A percentile compares a stretch with the other conserved stretches of the same genome.
These are phyloP conservation scores for Suillus bovinus DNA, from an alignment of 768 basidiomycete genomes.

Conservation along the genomic window DNA sequence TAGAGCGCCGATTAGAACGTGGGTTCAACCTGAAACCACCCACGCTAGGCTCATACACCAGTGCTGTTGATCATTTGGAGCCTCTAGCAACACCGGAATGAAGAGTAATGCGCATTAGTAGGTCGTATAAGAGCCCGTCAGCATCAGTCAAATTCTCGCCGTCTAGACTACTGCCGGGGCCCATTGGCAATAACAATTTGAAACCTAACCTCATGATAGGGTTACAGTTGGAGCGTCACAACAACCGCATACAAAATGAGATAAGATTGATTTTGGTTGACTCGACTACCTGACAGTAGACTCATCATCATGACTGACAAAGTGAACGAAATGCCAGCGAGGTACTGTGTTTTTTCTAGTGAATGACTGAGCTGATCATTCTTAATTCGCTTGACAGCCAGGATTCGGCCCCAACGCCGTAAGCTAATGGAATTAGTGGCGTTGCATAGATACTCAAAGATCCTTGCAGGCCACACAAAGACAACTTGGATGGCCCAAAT, in stretches of 20 bases:
- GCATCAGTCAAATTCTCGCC: not conserved
- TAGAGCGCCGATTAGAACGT: slow-evolving; percentile 15
- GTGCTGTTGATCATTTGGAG: not conserved
- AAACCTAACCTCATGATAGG: slow-evolving; percentile 24
- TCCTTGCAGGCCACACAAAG: not conserved
- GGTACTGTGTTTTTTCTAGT: not conserved
- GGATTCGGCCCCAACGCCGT: not conserved
- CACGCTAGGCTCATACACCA: slow-evolving; percentile 4
- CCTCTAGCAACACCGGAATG: not conserved
- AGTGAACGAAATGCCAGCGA: no score
- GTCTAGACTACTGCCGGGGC: no score
- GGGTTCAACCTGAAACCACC: slow-evolving; percentile 10
- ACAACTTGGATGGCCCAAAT: no score
- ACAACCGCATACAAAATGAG: slow-evolving; percentile 6
- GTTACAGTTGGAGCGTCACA: slow-evolving; percentile 6
- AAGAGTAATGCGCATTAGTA: not conserved
- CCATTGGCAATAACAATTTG: slow-evolving; percentile 3
- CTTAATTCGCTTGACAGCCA: not conserved
- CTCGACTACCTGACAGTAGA: slow-evolving; percentile 5
- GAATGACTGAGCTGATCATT: not conserved
- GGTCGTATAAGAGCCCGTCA: not conserved
- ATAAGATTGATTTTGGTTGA: slow-evolving; percentile 23
- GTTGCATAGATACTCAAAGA: not conserved
- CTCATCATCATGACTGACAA: slow-evolving; percentile 18
- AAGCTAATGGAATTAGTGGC: not conserved